Base-by-base conservation (phyloP, 805 yeast species). In the Ogataea paraovalis region DNA sequence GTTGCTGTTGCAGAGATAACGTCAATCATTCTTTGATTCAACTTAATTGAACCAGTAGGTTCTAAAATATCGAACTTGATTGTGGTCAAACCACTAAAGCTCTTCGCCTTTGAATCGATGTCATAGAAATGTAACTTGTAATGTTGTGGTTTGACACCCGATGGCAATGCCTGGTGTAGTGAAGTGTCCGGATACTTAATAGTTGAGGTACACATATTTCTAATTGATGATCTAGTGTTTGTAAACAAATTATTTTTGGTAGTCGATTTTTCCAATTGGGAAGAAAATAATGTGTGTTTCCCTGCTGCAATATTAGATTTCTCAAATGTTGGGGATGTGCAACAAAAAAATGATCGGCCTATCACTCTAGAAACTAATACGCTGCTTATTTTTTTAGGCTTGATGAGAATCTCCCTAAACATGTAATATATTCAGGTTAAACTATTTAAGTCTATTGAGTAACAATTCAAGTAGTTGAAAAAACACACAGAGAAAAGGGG, bases 111-210 rank as follows among this genome's bases (percentile, higher is more conserved):
- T 25, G 73, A 64, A 57, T 83, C 77, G 34, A 95, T 89, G 57
- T 82, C 83, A 40, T 39, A 62, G 45, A 82, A 69, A 18, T 81
- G 74, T 30, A 94, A 65, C 46, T 80, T 78, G 64, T 94, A 92
- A 66, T 86, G 87, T 32, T 70, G 57, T 32, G 99, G 97, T 49
- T 75, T 75, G 51, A 90, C 85, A 45, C 76, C 71, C 10, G 52
- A 42, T 10, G 71, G 70, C 20, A 68, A 48, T 10, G 64, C 61
- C 30, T 59, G 42, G 72, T 71, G 57, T 87, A 95, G 51, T 82
- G 78, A 57, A 13, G 65, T 60, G 44, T 64, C 69, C 4, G 62
- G 61, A 42, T 50, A 60, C 14, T 39, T 46, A 44, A 47, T 40
- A 2, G 47, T 18, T 18, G 42, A 22, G 16, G 46, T 37, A 28